phyloP scores from a whole-genome alignment of 1,284 basidiomycete genomes.

The Athelia sp. region DNA sequence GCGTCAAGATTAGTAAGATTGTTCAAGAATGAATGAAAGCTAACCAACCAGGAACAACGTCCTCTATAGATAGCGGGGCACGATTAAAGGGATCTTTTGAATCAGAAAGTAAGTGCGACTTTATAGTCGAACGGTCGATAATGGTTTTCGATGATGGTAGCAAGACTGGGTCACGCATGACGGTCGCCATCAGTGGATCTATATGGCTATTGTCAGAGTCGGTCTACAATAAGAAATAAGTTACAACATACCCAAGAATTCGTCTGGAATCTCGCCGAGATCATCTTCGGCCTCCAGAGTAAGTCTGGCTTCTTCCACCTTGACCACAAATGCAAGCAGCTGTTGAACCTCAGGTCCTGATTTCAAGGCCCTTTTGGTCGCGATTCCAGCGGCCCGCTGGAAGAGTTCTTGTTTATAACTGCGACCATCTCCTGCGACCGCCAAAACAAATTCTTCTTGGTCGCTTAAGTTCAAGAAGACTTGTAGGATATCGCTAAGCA shows the following conservation, averaged over 20 bases:
- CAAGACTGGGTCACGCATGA: constrained; percentile 96
- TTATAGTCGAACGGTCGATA: constrained; percentile 92
- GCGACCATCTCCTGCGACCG: constrained; percentile 89
- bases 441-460: constrained; percentile 77
- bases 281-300: constrained; percentile 88
- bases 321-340: constrained; percentile 68
- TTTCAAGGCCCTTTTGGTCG: constrained; percentile 69
- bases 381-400: constrained; percentile 73
- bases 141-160: constrained; percentile 81
- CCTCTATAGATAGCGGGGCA: constrained; percentile 71
- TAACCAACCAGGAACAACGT: constrained; percentile 69
- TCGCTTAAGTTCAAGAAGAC: constrained; percentile 90
- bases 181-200: constrained; percentile 91
- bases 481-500: constrained; percentile 86
- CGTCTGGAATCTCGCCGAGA: constrained; percentile 91
- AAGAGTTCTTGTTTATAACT: constrained; percentile 89
- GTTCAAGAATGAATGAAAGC: background rate
- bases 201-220: background rate
- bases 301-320: constrained; percentile 81
- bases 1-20: constrained; percentile 8
- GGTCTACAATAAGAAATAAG: no score
- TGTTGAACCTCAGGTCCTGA: constrained; percentile 76
- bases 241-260: constrained; percentile 76
- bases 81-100: constrained; percentile 91
- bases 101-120: constrained; percentile 91